These are phyloP conservation scores for Lepidium campestre DNA, from an alignment of 441 rosid genomes.

Conservation along the genomic window DNA sequence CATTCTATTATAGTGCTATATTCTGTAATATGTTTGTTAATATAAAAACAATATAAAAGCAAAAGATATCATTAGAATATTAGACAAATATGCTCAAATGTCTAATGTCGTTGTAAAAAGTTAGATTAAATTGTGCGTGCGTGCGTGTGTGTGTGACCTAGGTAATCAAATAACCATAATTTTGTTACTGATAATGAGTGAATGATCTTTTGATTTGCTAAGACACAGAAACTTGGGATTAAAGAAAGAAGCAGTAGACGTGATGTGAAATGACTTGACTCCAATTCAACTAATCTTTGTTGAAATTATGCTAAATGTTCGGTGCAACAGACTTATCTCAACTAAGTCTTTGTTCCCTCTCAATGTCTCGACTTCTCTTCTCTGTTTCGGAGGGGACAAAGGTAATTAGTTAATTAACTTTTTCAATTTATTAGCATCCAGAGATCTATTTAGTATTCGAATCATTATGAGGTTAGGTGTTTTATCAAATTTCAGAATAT, in stretches of 20 bases:
- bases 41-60: too few relatives aligned
- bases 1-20: conserved; percentile 1
- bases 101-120: neutral
- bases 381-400: neutral
- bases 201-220: neutral
- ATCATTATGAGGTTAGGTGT: conserved; percentile 5
- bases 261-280: conserved; percentile 10
- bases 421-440: neutral
- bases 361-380: conserved; percentile 1
- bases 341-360: conserved; percentile 7
- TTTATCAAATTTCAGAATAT: neutral
- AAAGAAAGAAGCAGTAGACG: conserved; percentile 4
- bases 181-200: neutral
- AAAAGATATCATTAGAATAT: neutral
- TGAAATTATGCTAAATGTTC: conserved; percentile 19
- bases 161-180: neutral
- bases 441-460: neutral
- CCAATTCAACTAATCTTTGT: conserved; percentile 20
- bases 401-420: neutral
- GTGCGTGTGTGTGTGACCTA: neutral
- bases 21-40: neutral
- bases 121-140: neutral
- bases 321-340: conserved; percentile 28
- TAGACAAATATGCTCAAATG: neutral
- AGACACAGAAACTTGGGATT: neutral